These are phyloP conservation scores for Flaveria brownii DNA, from an alignment of 129 eudicot genomes.

Conservation along the genomic window DNA sequence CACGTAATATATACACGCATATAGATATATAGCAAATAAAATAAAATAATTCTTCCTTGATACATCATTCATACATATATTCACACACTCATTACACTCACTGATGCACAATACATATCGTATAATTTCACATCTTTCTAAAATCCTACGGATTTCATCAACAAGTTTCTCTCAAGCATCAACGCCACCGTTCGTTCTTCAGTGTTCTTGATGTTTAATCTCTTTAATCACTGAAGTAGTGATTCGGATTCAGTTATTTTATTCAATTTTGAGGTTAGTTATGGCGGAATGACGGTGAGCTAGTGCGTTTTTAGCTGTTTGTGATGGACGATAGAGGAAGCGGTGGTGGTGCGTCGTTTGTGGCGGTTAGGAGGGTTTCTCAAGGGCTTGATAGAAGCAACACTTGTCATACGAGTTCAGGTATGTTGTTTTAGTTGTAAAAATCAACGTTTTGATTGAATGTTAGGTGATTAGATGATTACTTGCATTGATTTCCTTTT, in stretches of 20 bases:
- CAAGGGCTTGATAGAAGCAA: constrained; percentile 74
- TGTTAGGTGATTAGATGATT: constrained; percentile 28
- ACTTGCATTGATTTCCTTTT: constrained; percentile 43
- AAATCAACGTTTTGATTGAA: constrained; percentile 26
- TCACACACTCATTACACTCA: background rate
- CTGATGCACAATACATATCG: background rate
- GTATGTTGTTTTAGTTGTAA: constrained; percentile 32
- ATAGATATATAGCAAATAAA: too few relatives aligned
- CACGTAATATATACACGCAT: too few relatives aligned
- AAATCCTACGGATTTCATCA: background rate
- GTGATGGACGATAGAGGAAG: constrained; percentile 82
- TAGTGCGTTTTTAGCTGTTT: constrained; percentile 24
- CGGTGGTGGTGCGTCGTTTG: constrained; percentile 68
- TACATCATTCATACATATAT: background rate
- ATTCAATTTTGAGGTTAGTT: constrained; percentile 24
- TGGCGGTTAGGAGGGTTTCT: constrained; percentile 88
- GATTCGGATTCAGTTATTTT: constrained; percentile 11
- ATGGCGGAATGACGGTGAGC: constrained; percentile 21
- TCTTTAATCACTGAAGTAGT: constrained; percentile 1
- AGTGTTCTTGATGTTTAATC: constrained; percentile 26
- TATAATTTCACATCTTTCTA: constrained; percentile 9
- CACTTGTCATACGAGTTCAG: constrained; percentile 75
- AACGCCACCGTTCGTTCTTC: constrained; percentile 20
- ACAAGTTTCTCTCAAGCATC: background rate
- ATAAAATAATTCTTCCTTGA: background rate